A percentile compares a stretch with the other conserved stretches of the same genome.
Conservation (phyloP, 2,329 filamentous ascomycete species). For the Penicillium sp. region DNA sequence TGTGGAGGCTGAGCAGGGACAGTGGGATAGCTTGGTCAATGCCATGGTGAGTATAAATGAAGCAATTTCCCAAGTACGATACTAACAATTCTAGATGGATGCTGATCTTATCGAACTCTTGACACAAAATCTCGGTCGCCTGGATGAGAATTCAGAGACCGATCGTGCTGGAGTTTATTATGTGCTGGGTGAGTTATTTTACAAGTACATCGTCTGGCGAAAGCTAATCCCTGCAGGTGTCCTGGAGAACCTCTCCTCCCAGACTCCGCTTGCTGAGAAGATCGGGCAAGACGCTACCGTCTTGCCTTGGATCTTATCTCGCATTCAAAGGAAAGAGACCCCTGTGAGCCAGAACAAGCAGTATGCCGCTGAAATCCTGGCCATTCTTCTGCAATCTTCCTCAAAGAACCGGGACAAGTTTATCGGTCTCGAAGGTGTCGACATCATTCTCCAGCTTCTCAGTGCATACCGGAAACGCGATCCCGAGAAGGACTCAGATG, state of each 20-base stretch:
- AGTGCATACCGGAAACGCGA: constrained; percentile 83
- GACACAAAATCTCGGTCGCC: constrained; percentile 63
- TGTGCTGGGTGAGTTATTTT: constrained; percentile 55
- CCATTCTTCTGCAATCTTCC: constrained; percentile 80
- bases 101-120: constrained; percentile 44
- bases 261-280: constrained; percentile 64
- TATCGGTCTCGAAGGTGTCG: constrained; percentile 67
- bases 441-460: constrained; percentile 76
- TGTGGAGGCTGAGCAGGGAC: constrained; percentile 72
- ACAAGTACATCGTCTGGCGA: too few species aligned
- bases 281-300: constrained; percentile 69
- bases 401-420: constrained; percentile 63
- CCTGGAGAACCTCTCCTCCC: constrained; percentile 80
- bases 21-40: constrained; percentile 75
- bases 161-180: constrained; percentile 87
- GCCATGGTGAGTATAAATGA: constrained; percentile 47
- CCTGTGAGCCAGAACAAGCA: constrained; percentile 86
- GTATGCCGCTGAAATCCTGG: constrained; percentile 87
- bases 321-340: constrained; percentile 68
- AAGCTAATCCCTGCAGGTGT: constrained; percentile 49
- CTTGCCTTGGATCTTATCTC: constrained; percentile 72
- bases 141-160: constrained; percentile 70
- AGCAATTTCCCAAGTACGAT: not conserved
- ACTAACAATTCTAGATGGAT: constrained; percentile 34
- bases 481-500: constrained; percentile 78